Evolutionary conservation across 768 basidiomycete species (phyloP).

Genomic region (Tylopilus vinaceipallidus): DNA sequence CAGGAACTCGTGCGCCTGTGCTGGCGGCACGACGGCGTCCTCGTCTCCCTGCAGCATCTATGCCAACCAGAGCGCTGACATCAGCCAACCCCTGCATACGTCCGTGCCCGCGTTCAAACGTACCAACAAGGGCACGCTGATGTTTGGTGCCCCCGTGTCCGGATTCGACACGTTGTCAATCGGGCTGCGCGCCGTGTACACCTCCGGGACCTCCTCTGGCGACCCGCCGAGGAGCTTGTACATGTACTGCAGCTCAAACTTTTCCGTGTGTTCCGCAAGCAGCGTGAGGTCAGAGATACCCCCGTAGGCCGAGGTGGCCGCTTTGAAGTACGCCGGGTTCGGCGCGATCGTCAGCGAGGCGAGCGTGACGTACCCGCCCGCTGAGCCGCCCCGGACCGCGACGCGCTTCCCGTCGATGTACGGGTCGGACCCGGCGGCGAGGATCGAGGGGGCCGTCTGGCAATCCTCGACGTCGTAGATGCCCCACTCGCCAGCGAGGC

Average conservation of each 20-base stretch:
- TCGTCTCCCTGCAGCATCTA: constrained; percentile 65
- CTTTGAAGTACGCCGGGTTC: constrained; percentile 29
- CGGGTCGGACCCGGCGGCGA: constrained; percentile 32
- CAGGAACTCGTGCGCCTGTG: constrained; percentile 34
- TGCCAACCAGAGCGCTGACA: neutral
- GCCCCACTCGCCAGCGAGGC: constrained; percentile 67
- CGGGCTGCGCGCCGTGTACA: neutral
- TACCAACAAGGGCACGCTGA: constrained; percentile 41
- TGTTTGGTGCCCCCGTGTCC: constrained; percentile 20
- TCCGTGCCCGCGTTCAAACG: too few species aligned
- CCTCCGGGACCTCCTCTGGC: constrained; percentile 15
- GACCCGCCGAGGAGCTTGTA: constrained; percentile 28
- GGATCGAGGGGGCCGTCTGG: constrained; percentile 31
- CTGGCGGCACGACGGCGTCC: constrained; percentile 63
- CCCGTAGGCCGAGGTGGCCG: neutral
- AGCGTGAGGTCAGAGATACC: neutral
- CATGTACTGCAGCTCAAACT: constrained; percentile 59
- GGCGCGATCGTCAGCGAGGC: constrained; percentile 24
- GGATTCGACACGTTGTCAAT: constrained; percentile 36
- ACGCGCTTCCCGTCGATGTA: constrained; percentile 61
- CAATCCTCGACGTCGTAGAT: constrained; percentile 66
- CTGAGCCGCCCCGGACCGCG: constrained; percentile 67
- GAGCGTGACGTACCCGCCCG: constrained; percentile 73
- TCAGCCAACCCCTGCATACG: neutral
- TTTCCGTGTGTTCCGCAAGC: constrained; percentile 52